A percentile compares a stretch with the other conserved stretches of the same genome.
These are phyloP conservation scores for Amoeboaphelidium protococcarum DNA, from an alignment of 371 early-diverging fungal species.

Conservation along the genomic window DNA sequence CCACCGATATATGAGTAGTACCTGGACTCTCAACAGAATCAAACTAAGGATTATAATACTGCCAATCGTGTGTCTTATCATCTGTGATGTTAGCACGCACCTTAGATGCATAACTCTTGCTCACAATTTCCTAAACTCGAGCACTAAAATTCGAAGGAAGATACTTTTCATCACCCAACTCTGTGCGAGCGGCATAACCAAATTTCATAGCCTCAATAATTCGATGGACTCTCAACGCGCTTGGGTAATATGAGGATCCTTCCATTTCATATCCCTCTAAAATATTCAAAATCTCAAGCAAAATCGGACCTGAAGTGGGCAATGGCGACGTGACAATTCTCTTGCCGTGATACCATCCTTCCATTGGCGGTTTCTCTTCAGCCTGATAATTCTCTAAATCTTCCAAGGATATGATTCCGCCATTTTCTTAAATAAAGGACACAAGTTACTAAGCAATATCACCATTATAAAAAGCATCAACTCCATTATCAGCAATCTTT, in stretches of 20 bases:
- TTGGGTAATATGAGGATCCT: constrained; percentile 19
- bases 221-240: constrained; percentile 31
- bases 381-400: constrained; percentile 51
- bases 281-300: constrained; percentile 62
- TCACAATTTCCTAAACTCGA: constrained; percentile 26
- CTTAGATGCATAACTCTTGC: constrained; percentile 32
- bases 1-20: constrained; percentile 84
- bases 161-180: constrained; percentile 57
- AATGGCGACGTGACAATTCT: constrained; percentile 12
- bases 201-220: constrained; percentile 74
- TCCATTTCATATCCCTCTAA: constrained; percentile 51
- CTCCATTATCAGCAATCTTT: constrained; percentile 46
- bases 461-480: constrained; percentile 65
- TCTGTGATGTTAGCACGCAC: constrained; percentile 42
- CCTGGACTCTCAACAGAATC: constrained; percentile 64
- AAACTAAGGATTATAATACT: constrained; percentile 50
- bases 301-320: constrained; percentile 57
- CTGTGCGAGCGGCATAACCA: constrained; percentile 58
- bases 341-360: constrained; percentile 47
- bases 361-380: constrained; percentile 23
- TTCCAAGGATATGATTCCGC: constrained; percentile 53
- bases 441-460: constrained; percentile 47
- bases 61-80: constrained; percentile 21
- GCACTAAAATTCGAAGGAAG: constrained; percentile 15
- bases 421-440: constrained; percentile 25